Percentiles rank a stretch among this genome's conserved stretches.
Evolutionary conservation across 352 stramenopile species (phyloP).

Genomic region (Globisporangium iwayamae): DNA sequence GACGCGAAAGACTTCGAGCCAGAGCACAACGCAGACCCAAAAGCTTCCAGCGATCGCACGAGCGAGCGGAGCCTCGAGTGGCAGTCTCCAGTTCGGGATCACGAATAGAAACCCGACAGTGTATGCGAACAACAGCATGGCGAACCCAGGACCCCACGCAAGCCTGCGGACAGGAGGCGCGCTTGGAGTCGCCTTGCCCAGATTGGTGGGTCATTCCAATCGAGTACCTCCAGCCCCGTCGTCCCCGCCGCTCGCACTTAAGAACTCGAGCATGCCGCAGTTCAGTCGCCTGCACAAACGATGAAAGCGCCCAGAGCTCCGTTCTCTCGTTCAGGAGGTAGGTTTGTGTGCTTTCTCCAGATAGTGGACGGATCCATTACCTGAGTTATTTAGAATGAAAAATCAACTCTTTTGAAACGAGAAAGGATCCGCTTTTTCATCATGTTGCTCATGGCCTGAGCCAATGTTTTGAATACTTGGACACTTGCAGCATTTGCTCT

Average conservation of each 20-base stretch:
- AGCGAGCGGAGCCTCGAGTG: neutral
- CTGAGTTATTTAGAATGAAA: no score
- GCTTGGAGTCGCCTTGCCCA: slow-evolving; percentile 27
- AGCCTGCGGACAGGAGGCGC: slow-evolving; percentile 5
- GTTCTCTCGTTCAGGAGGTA: no score
- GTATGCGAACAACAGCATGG: neutral
- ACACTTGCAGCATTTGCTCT: no score
- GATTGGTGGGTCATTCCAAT: slow-evolving; percentile 22
- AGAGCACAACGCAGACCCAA: neutral
- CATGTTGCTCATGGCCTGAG: no score
- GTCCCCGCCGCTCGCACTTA: slow-evolving; percentile 27
- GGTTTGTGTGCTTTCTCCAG: no score
- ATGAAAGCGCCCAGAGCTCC: slow-evolving; percentile 18
- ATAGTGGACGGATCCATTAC: no score
- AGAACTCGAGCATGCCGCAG: slow-evolving; percentile 42
- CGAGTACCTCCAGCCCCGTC: slow-evolving; percentile 30
- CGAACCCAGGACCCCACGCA: neutral
- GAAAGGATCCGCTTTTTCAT: no score
- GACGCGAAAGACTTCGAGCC: neutral
- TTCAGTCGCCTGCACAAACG: slow-evolving; percentile 67
- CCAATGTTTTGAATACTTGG: no score
- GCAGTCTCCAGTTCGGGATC: slow-evolving; percentile 10
- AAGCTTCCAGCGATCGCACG: slow-evolving; percentile 13
- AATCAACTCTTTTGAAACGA: no score
- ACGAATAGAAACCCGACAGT: slow-evolving; percentile 4